phyloP scores from a whole-genome alignment of 352 stramenopile species.

The Phytophthora fragariae region DNA sequence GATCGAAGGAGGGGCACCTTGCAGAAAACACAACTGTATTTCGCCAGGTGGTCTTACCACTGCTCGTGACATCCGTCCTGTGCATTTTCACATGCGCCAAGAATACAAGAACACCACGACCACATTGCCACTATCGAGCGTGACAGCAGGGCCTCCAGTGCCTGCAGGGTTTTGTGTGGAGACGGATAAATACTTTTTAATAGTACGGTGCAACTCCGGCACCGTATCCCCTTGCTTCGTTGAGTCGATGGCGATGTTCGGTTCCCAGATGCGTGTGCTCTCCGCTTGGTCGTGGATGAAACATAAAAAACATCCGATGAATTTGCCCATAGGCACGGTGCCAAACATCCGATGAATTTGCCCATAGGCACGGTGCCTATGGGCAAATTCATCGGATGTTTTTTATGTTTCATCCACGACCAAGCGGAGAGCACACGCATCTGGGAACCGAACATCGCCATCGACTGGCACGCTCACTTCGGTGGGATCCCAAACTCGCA shows the following conservation, averaged over 20 bases:
- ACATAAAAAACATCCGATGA: background rate
- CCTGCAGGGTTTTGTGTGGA: too few species aligned
- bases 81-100: too few species aligned
- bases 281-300: background rate
- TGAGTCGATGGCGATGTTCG: background rate
- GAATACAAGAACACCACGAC: too few species aligned
- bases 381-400: constrained; percentile 1
- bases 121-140: too few species aligned
- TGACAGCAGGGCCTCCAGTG: too few species aligned
- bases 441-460: constrained; percentile 8
- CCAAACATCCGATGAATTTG: too few species aligned
- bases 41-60: background rate
- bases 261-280: constrained; percentile 2
- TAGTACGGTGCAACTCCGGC: background rate
- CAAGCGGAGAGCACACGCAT: background rate
- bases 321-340: background rate
- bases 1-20: background rate
- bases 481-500: background rate
- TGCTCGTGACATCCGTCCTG: too few species aligned
- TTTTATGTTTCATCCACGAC: background rate
- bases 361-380: too few species aligned
- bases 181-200: too few species aligned
- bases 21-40: background rate
- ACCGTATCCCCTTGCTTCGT: background rate
- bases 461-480: background rate